phyloP scores from a whole-genome alignment of 345 rosid genomes.

The Arabis alpina region DNA sequence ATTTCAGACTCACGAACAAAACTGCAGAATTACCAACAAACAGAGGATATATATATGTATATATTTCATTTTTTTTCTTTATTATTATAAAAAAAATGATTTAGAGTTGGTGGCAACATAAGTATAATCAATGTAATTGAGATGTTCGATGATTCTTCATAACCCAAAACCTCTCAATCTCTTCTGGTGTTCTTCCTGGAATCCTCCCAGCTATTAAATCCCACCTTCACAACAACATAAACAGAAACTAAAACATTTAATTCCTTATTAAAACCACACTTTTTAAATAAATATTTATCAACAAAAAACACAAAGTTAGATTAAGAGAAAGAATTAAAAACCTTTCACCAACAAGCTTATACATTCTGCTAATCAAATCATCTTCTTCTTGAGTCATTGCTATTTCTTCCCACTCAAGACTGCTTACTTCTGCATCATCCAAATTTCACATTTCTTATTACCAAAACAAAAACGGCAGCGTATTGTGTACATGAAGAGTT shows the following conservation, averaged over 20 bases:
- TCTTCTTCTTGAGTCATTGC: conserved; percentile 59
- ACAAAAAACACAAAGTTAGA: background rate
- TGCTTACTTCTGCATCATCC: conserved; percentile 52
- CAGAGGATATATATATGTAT: conserved; percentile 19
- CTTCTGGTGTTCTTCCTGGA: conserved; percentile 74
- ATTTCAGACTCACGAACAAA: conserved; percentile 26
- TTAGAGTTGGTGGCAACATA: background rate
- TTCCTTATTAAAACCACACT: background rate
- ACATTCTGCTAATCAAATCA: conserved; percentile 58
- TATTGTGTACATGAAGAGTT: background rate
- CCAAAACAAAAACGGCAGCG: background rate
- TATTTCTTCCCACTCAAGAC: conserved; percentile 52
- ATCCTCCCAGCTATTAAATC: conserved; percentile 73
- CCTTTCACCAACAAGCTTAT: conserved; percentile 64
- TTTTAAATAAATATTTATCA: background rate
- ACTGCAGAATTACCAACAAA: conserved; percentile 35
- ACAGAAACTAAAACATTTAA: background rate
- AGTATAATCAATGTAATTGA: conserved; percentile 31
- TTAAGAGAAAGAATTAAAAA: conserved; percentile 10
- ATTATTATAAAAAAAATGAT: conserved; percentile 15
- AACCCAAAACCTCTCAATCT: conserved; percentile 68
- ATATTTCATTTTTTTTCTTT: background rate
- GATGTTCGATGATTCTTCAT: conserved; percentile 42
- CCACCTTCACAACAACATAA: conserved; percentile 51
- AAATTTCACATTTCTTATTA: background rate